Conservation (phyloP, 2,329 filamentous ascomycete species). For the Fusarium heterosporum region DNA sequence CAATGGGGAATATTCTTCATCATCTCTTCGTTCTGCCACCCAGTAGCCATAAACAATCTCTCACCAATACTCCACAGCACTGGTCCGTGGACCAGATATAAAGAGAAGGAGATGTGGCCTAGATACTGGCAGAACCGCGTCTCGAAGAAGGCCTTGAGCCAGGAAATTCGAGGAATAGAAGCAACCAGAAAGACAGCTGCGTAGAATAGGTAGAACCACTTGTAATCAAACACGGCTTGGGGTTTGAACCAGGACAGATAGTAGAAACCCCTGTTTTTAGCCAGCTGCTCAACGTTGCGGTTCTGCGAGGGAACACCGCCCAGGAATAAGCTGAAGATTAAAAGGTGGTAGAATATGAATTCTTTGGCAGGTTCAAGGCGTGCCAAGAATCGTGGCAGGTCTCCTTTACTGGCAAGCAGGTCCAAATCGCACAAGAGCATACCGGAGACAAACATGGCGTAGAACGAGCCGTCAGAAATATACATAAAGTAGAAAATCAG, state of each 20-base stretch:
- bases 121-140: constrained; percentile 69
- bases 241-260: constrained; percentile 71
- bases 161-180: constrained; percentile 66
- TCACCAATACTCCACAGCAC: constrained; percentile 70
- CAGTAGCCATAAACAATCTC: constrained; percentile 70
- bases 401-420: constrained; percentile 60
- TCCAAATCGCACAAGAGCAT: constrained; percentile 74
- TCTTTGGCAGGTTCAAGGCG: constrained; percentile 61
- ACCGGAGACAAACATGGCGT: constrained; percentile 69
- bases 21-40: constrained; percentile 64
- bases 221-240: constrained; percentile 73
- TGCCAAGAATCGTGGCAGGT: constrained; percentile 63
- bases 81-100: constrained; percentile 75
- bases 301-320: constrained; percentile 69
- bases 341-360: constrained; percentile 63
- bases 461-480: constrained; percentile 73
- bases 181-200: constrained; percentile 68
- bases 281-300: constrained; percentile 60
- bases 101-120: constrained; percentile 69
- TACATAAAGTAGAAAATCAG: constrained; percentile 75
- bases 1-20: constrained; percentile 65
- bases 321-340: constrained; percentile 66
- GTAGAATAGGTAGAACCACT: constrained; percentile 76
- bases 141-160: constrained; percentile 70
- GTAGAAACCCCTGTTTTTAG: constrained; percentile 69